Conservation (phyloP, 1,284 basidiomycete genomes). For the Neonothopanus nambi region DNA sequence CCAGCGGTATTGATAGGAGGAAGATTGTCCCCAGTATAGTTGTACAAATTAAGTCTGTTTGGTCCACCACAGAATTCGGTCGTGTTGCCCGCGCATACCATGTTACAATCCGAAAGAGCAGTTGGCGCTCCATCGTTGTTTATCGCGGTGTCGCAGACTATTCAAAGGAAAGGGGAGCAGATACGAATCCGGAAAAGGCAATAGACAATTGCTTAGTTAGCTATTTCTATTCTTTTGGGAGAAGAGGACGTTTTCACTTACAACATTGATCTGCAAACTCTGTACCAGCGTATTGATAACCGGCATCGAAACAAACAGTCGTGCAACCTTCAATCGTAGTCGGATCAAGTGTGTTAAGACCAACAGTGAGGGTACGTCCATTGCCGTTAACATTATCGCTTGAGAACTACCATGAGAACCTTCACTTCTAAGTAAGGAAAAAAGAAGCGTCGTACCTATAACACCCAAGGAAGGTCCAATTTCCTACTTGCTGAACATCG, state of each 20-base stretch:
- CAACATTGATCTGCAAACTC: constrained; percentile 43
- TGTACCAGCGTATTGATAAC: constrained; percentile 43
- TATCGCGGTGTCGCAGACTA: constrained; percentile 57
- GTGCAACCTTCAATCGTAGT: constrained; percentile 64
- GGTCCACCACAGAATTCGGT: constrained; percentile 69
- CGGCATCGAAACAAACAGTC: constrained; percentile 57
- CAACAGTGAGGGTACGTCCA: constrained; percentile 49
- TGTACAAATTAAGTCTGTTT: constrained; percentile 56
- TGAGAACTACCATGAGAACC: constrained; percentile 17
- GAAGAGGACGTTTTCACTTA: constrained; percentile 25
- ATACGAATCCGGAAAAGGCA: constrained; percentile 1
- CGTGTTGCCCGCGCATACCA: constrained; percentile 38
- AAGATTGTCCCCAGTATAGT: constrained; percentile 60
- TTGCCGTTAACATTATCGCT: constrained; percentile 52
- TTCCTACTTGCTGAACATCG: constrained; percentile 51
- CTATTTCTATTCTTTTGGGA: background rate
- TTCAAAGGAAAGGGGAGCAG: constrained; percentile 1
- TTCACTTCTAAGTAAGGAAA: constrained; percentile 5
- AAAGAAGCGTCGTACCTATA: constrained; percentile 52
- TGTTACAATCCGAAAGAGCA: constrained; percentile 53
- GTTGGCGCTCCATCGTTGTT: constrained; percentile 46
- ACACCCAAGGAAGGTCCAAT: constrained; percentile 67
- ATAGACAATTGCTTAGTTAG: background rate
- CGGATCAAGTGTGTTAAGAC: constrained; percentile 39
- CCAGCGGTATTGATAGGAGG: constrained; percentile 39